A percentile compares a stretch with the other conserved stretches of the same genome.
Conservation (phyloP, 768 basidiomycete genomes). For the Lyophyllum decastes region DNA sequence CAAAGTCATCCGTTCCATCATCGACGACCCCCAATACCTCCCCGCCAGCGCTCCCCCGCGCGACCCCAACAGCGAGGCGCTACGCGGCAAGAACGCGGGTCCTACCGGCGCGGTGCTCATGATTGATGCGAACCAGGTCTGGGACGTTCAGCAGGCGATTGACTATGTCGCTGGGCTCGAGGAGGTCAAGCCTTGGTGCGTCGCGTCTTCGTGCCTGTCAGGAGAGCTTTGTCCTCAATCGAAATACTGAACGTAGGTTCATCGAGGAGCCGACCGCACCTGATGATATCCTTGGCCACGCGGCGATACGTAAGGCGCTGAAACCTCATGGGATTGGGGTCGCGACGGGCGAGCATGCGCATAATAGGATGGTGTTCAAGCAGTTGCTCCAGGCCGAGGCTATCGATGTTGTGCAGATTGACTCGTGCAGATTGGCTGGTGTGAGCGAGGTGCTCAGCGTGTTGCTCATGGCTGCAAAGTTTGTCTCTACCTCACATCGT, state of each 20-base stretch:
- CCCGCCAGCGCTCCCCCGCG: conserved; percentile 58
- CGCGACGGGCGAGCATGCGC: conserved; percentile 93
- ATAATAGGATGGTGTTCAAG: conserved; percentile 96
- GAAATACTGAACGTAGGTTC: conserved; percentile 52
- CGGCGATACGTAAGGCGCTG: conserved; percentile 74
- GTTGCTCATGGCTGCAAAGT: conserved; percentile 89
- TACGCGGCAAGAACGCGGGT: conserved; percentile 90
- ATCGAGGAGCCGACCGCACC: conserved; percentile 95
- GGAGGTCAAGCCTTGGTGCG: conserved; percentile 84
- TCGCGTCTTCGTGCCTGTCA: not conserved
- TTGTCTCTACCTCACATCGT: not conserved
- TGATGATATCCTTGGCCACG: conserved; percentile 87
- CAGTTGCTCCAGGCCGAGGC: conserved; percentile 89
- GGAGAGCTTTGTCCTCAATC: not conserved
- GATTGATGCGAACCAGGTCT: conserved; percentile 98
- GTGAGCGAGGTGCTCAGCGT: conserved; percentile 93
- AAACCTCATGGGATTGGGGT: conserved; percentile 84
- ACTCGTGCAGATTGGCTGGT: conserved; percentile 91
- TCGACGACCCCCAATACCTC: conserved; percentile 87
- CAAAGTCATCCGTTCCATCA: conserved; percentile 88
- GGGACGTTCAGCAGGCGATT: conserved; percentile 92
- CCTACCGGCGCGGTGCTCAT: conserved; percentile 93
- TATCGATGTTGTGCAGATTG: conserved; percentile 95
- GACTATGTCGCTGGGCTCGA: conserved; percentile 84
- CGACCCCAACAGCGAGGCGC: conserved; percentile 59